Percentiles rank a stretch among this genome's conserved stretches.
phyloP scores from a whole-genome alignment of 1,284 basidiomycete species.

The Pseudozyma pruni region DNA sequence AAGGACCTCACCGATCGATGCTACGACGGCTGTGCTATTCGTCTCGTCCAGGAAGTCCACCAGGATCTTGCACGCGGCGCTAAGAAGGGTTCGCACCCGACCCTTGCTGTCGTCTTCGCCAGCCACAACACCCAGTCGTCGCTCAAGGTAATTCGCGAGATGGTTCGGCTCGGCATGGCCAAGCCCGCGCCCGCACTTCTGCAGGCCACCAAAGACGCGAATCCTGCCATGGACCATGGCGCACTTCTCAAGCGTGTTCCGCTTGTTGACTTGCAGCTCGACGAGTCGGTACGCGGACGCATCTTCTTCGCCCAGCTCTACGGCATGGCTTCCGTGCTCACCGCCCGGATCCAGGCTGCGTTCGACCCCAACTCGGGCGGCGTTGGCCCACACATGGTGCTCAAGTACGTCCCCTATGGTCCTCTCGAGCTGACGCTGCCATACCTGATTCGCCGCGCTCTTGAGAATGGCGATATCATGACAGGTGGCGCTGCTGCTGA shows the following conservation, averaged over 20 bases:
- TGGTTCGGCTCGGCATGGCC: constrained; percentile 75
- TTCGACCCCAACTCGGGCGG: constrained; percentile 77
- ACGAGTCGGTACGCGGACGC: constrained; percentile 75
- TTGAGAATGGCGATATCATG: constrained; percentile 80
- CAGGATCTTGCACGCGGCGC: constrained; percentile 32
- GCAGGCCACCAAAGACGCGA: constrained; percentile 30
- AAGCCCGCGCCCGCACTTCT: constrained; percentile 33
- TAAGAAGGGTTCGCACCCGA: constrained; percentile 64
- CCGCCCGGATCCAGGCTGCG: constrained; percentile 74
- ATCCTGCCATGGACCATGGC: neutral
- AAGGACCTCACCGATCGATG: constrained; percentile 80
- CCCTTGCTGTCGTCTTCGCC: constrained; percentile 81
- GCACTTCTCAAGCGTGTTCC: constrained; percentile 25
- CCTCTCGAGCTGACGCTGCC: constrained; percentile 74
- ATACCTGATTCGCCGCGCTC: constrained; percentile 78
- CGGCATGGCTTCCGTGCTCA: constrained; percentile 80
- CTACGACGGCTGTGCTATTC: constrained; percentile 77
- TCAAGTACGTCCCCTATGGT: constrained; percentile 64
- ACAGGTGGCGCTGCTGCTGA: constrained; percentile 71
- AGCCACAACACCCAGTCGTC: constrained; percentile 84
- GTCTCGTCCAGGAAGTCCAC: constrained; percentile 75
- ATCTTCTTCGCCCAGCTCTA: constrained; percentile 84
- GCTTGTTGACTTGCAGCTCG: constrained; percentile 64
- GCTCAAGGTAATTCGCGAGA: constrained; percentile 74
- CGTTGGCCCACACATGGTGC: constrained; percentile 69